These are phyloP conservation scores for Coniochaeta ligniaria DNA, from an alignment of 2,329 filamentous ascomycete genomes.

Conservation along the genomic window DNA sequence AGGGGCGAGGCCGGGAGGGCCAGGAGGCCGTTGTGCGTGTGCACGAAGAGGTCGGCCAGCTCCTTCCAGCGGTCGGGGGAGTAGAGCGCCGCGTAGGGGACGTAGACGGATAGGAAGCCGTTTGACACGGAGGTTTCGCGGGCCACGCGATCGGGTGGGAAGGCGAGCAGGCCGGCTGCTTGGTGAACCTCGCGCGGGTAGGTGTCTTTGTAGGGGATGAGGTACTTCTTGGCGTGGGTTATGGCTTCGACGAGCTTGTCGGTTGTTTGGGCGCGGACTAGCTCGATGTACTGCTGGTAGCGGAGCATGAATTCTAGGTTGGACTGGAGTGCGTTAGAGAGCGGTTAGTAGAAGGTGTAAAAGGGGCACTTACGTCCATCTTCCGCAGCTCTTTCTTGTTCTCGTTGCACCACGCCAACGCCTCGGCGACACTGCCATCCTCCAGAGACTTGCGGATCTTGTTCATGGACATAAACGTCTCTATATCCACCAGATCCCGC, in stretches of 20 bases:
- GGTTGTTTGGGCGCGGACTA: slow-evolving; percentile 62
- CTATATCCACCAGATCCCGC: slow-evolving; percentile 76
- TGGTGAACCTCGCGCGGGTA: slow-evolving; percentile 63
- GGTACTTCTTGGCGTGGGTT: slow-evolving; percentile 72
- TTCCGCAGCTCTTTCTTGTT: slow-evolving; percentile 91
- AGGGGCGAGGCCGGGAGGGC: slow-evolving; percentile 75
- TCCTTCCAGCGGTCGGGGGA: slow-evolving; percentile 63
- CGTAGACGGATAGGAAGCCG: slow-evolving; percentile 23
- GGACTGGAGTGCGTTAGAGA: slow-evolving; percentile 39
- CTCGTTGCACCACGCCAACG: slow-evolving; percentile 83
- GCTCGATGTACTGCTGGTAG: slow-evolving; percentile 90
- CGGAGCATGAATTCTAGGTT: slow-evolving; percentile 90
- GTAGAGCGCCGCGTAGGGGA: slow-evolving; percentile 53
- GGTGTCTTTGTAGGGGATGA: slow-evolving; percentile 61
- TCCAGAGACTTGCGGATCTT: slow-evolving; percentile 68
- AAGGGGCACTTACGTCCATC: slow-evolving; percentile 54
- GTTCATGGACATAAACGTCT: slow-evolving; percentile 79
- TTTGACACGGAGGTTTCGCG: slow-evolving; percentile 49
- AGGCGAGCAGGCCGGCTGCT: slow-evolving; percentile 76
- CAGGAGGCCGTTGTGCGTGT: slow-evolving; percentile 80
- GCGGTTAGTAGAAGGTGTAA: neutral
- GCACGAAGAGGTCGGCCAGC: slow-evolving; percentile 73
- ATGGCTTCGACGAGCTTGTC: slow-evolving; percentile 69
- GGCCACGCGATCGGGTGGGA: slow-evolving; percentile 60
- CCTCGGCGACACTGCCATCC: slow-evolving; percentile 65